Evolutionary conservation across 1,284 basidiomycete genomes (phyloP).

Genomic region (Hemileia vastatrix): DNA sequence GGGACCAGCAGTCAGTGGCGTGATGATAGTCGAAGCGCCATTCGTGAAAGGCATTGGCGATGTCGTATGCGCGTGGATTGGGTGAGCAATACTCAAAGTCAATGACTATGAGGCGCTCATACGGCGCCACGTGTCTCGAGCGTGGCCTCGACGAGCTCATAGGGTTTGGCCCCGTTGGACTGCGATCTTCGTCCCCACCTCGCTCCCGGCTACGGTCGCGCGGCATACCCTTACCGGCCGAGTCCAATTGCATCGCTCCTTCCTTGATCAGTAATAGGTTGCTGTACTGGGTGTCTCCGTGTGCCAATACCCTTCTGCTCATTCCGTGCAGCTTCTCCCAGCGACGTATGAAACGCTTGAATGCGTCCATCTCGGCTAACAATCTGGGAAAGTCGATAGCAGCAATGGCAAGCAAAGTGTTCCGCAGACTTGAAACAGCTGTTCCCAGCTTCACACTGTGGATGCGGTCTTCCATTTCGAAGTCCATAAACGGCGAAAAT

Average conservation of each 20-base stretch:
- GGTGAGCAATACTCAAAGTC: slow-evolving; percentile 28
- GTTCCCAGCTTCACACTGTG: neutral
- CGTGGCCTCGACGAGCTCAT: no score
- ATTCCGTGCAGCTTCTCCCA: slow-evolving; percentile 37
- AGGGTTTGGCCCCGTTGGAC: no score
- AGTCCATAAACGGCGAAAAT: slow-evolving; percentile 21
- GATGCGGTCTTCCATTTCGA: slow-evolving; percentile 13
- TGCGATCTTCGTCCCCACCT: no score
- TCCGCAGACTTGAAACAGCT: slow-evolving; percentile 27
- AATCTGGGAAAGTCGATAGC: slow-evolving; percentile 36
- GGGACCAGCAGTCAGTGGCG: slow-evolving; percentile 34
- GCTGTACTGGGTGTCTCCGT: slow-evolving; percentile 41
- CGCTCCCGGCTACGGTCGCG: no score
- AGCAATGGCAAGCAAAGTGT: slow-evolving; percentile 30
- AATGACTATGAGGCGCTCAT: no score
- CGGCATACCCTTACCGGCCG: no score
- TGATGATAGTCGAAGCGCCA: slow-evolving; percentile 41
- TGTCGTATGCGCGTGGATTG: slow-evolving; percentile 38
- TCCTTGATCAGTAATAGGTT: no score
- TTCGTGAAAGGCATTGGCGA: slow-evolving; percentile 42
- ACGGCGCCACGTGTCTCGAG: no score
- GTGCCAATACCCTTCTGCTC: slow-evolving; percentile 36
- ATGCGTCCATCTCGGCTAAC: slow-evolving; percentile 32
- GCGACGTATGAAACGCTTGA: slow-evolving; percentile 34
- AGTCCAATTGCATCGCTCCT: no score